These are phyloP conservation scores for Ogataea nakhonphanomensis DNA, from an alignment of 805 yeast species.

Conservation along the genomic window DNA sequence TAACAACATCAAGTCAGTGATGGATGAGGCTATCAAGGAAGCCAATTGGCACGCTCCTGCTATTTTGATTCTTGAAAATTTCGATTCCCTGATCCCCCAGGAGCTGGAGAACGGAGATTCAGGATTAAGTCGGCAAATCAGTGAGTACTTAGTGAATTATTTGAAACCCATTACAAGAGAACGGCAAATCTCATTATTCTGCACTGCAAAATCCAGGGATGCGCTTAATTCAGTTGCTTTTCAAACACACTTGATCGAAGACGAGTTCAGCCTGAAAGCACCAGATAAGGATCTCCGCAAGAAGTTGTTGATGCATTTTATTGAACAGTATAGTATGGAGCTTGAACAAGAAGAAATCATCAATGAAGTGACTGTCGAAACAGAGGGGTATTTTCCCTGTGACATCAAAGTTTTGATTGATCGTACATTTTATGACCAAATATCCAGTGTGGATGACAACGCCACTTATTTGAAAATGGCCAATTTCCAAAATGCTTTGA, in stretches of 20 bases:
- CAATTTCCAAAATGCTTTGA: constrained; percentile 54
- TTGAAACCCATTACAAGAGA: constrained; percentile 43
- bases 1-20: constrained; percentile 43
- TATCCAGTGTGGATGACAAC: constrained; percentile 14
- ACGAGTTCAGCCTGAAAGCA: constrained; percentile 54
- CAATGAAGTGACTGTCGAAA: constrained; percentile 57
- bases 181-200: constrained; percentile 53
- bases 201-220: constrained; percentile 63
- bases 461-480: constrained; percentile 23
- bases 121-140: constrained; percentile 56
- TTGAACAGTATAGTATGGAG: constrained; percentile 24
- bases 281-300: constrained; percentile 57
- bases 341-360: constrained; percentile 42
- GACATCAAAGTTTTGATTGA: constrained; percentile 74
- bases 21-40: constrained; percentile 45
- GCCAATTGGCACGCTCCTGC: constrained; percentile 72
- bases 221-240: constrained; percentile 57
- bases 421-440: constrained; percentile 55
- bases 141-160: constrained; percentile 52
- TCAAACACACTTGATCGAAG: constrained; percentile 69
- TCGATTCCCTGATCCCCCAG: constrained; percentile 69
- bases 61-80: constrained; percentile 69
- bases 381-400: constrained; percentile 87
- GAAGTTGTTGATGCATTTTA: constrained; percentile 36
- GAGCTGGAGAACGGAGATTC: constrained; percentile 59